Base-by-base conservation (phyloP, 1,284 basidiomycete species). In the Phellopilus nigrolimitatus region DNA sequence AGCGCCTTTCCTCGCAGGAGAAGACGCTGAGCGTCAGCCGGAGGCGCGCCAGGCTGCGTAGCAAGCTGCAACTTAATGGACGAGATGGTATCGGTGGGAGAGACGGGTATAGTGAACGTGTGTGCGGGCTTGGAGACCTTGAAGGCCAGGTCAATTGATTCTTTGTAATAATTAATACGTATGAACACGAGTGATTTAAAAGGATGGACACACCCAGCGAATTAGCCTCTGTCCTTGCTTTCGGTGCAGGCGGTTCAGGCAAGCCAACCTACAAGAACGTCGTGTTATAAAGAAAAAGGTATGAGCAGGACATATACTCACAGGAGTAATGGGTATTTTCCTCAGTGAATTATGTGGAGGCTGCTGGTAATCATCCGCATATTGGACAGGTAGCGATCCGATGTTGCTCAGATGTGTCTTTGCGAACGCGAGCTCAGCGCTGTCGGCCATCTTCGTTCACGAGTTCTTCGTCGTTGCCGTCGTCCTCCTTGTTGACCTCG, bases 1-100 rank as follows among this genome's bases (percentile, higher is more conserved):
- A 97, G 78, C 0, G 88, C 91, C 67, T 97, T 97, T 53, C 94
- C 94, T 68, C 94, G 95, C 53, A 95, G 75, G 7, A 97, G 73
- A 5, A 95, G 78, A 2, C 94, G 77, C 67, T 95, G 92, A 17
- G 76, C 74, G 62, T 87, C 79, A 43, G 84, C 80, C 6, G 85
- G 78, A 0, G 90, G 86, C 2, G 84, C 80, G 40, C 75, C 70
- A 1, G 82, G 74, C 49, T 82, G 72, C 1, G 78, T 63, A 13
- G 85, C 76, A 53, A 91, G 80, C 55, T 79, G 78, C 1, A 73
- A 61, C 67, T 97, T 97, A 65, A 95, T 81, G 49, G 81, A 68
- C 31, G 78, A 70, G 66, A 97, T 82, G 38, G 89, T 80, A 64
- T 94, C 90, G 27, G 89, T 84, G 42, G 82, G 78, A 36, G 81